These are phyloP conservation scores for Pilobolus umbonatus DNA, from an alignment of 192 early-diverging fungal genomes.

Conservation along the genomic window DNA sequence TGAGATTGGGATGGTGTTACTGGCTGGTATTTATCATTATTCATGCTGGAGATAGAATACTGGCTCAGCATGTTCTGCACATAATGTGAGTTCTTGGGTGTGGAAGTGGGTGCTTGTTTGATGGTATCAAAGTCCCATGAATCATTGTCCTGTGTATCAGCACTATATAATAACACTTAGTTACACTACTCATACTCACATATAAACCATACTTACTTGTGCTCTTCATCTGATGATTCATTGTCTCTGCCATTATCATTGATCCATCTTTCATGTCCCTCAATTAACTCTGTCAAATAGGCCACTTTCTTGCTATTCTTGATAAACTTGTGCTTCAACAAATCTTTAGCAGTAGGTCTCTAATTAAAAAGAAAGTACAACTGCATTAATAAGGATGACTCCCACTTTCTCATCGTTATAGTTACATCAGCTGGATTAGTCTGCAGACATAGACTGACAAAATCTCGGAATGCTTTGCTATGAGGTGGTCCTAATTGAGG, in stretches of 20 bases:
- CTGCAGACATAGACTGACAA: conserved; percentile 81
- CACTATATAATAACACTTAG: conserved; percentile 7
- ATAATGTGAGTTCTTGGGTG: conserved; percentile 3
- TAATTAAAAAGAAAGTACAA: conserved; percentile 26
- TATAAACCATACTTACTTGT: conserved; percentile 25
- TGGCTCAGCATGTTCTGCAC: conserved; percentile 8
- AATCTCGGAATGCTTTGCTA: conserved; percentile 84
- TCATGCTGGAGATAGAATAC: conserved; percentile 13
- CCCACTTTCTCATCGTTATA: neutral
- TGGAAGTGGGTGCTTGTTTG: conserved; percentile 27
- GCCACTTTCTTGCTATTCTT: conserved; percentile 76
- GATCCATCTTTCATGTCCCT: conserved; percentile 78
- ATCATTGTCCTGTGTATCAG: conserved; percentile 36
- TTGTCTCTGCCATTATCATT: conserved; percentile 45
- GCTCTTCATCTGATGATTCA: conserved; percentile 46
- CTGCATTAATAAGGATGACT: neutral
- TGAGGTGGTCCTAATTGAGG: conserved; percentile 75
- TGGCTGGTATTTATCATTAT: neutral
- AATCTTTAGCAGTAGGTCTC: conserved; percentile 84
- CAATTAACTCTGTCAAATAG: conserved; percentile 80
- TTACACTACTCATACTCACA: neutral
- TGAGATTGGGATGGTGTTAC: neutral
- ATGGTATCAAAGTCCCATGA: conserved; percentile 58
- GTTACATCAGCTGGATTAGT: conserved; percentile 74
- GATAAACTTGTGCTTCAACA: conserved; percentile 87